Percentiles rank a stretch among this genome's conserved stretches.
Evolutionary conservation across 1,139 yeast species (phyloP).

Genomic region (Blastobotrys arbuscula): DNA sequence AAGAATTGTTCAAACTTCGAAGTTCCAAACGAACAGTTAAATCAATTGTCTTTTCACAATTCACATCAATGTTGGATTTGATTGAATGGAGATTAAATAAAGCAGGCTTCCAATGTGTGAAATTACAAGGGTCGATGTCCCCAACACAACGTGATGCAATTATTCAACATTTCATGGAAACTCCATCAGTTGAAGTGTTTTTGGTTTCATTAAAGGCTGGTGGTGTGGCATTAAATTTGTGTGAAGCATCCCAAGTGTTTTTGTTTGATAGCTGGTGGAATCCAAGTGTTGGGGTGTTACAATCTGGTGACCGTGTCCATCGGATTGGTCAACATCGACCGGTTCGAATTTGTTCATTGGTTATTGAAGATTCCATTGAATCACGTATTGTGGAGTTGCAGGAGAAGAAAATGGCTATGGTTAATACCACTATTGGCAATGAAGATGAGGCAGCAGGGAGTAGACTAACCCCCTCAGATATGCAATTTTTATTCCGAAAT

Average conservation of each 20-base stretch:
- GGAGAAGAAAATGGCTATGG: slow-evolving; percentile 97
- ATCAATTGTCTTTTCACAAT: slow-evolving; percentile 93
- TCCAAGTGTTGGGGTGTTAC: slow-evolving; percentile 91
- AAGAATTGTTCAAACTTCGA: slow-evolving; percentile 79
- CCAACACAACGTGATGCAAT: slow-evolving; percentile 92
- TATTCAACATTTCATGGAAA: slow-evolving; percentile 85
- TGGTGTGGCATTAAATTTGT: slow-evolving; percentile 92
- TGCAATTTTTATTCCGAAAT: slow-evolving; percentile 85
- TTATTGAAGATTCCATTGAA: slow-evolving; percentile 95
- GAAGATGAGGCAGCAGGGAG: slow-evolving; percentile 81
- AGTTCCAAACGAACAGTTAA: slow-evolving; percentile 81
- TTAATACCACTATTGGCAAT: slow-evolving; percentile 86
- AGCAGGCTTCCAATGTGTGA: slow-evolving; percentile 92
- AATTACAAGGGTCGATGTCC: slow-evolving; percentile 93
- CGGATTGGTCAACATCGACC: slow-evolving; percentile 96
- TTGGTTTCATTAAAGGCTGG: slow-evolving; percentile 95
- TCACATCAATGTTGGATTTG: slow-evolving; percentile 91
- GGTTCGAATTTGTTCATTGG: slow-evolving; percentile 84
- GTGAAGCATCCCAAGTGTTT: slow-evolving; percentile 96
- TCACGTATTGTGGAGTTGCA: slow-evolving; percentile 91
- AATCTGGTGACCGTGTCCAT: slow-evolving; percentile 96
- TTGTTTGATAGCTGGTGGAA: slow-evolving; percentile 99
- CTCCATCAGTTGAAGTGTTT: slow-evolving; percentile 86
- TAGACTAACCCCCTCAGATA: slow-evolving; percentile 83
- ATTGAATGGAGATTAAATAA: slow-evolving; percentile 92